Base-by-base conservation (phyloP, 768 basidiomycete species). In the Calocera cornea region DNA sequence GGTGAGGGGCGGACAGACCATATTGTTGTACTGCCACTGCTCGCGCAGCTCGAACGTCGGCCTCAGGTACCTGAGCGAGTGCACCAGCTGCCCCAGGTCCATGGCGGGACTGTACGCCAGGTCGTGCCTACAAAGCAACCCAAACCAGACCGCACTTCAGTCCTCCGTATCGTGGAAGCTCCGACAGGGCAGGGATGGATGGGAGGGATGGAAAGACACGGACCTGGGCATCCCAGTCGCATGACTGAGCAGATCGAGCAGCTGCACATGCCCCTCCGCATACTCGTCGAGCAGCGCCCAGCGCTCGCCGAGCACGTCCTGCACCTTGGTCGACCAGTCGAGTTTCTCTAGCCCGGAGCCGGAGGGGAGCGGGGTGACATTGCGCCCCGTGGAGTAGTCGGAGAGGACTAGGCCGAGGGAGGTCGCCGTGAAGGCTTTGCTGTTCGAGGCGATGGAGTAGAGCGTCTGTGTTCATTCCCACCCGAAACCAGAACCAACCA, bases 261-360 rank as follows among this genome's bases (percentile, higher is more conserved):
- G 10, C 60, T 74, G 78, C 0, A 76, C 77, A 65, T 74, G 76
- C 66, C 75, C 69, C 14, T 72, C 77, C 0, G 80, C 79, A 76
- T 77, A 80, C 22, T 75, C 70, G 69, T 83, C 80, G 70, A 74
- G 73, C 19, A 82, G 75, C 66, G 70, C 65, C 81, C 82, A 83
- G n/a, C 78, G 75, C 16, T 68, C 75, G 2, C 60, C 70, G 0
- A 79, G 79, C 0, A 83, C 72, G 7, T 81, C 17, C 41, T 79
- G 77, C 49, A 81, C 36, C 67, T 74, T 76, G 0, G 79, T 78
- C 19, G 76, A 68, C 79, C 79, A 81, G 1, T 69, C 74, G 16
- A 81, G 66, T 64, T 75, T 72, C 16, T 47, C 44, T 24, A 79
- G n/a, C 24, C 44, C 44, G 19, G 66, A n/a, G 0, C 44, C 44